Base-by-base conservation (phyloP, 106 monocot genomes). In the Dendrobium officinale region DNA sequence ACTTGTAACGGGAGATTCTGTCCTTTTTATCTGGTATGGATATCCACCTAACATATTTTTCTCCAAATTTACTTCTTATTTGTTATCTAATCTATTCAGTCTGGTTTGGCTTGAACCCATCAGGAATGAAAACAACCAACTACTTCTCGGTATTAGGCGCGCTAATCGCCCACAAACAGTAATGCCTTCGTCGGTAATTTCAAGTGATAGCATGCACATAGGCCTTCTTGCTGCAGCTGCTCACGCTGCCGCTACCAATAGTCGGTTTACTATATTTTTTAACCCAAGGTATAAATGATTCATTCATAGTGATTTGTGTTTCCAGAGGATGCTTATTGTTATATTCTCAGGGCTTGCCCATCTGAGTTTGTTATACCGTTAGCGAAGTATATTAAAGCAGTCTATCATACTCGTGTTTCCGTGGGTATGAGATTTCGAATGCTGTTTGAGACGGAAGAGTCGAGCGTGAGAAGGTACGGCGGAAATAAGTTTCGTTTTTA, bases 151-250 rank as follows among this genome's bases (percentile, higher is more conserved):
- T 47, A 93, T 93, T 29, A 85, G 96, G 9, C 89, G 96, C 67
- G 96, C 92, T n/a, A 90, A 92, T 83, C 83, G 96, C 9, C 90
- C 90, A 82, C 96, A 92, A 79, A 93, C 92, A n/a, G 92, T 90
- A 19, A 90, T 96, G 88, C 92, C 96, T 77, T 93, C 96, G 79
- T 93, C 96, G 31, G 96, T 93, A 37, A 45, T 96, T 68, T 96
- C 96, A 77, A 96, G 93, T 85, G 96, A 96, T 66, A 96, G 93
- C 85, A 96, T 96, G 93, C 96, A 96, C 77, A 96, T 96, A 73
- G 96, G 96, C 33, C 88, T 96, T 87, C 90, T 96, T 27, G 96
- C 96, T 73, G 96, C 93, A 18, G 96, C 93, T 67, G 93, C 96
- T 59, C 96, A 96, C 83, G 96, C 93, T 73, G 93, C 92, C 84